A percentile compares a stretch with the other conserved stretches of the same genome.
Evolutionary conservation across 2,329 filamentous ascomycete species (phyloP).

Genomic region (Apiospora rasikravindrae): DNA sequence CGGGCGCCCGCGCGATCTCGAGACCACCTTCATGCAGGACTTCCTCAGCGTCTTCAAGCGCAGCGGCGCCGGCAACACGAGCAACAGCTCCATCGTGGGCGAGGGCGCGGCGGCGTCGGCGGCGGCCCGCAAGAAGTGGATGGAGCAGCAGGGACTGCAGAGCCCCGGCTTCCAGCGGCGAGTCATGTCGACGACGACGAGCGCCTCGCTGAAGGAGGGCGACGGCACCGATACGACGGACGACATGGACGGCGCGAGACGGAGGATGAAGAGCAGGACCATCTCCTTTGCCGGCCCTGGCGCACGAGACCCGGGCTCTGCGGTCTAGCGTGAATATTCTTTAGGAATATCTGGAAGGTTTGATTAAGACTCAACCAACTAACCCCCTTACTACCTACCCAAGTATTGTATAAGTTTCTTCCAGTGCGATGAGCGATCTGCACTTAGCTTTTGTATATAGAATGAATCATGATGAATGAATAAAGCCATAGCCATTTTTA

Average conservation of each 20-base stretch:
- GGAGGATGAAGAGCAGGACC: slow-evolving; percentile 24
- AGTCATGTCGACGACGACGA: slow-evolving; percentile 21
- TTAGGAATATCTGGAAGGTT: background rate
- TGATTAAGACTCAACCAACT: background rate
- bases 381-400: no score
- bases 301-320: background rate
- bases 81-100: slow-evolving; percentile 34
- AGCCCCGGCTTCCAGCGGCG: slow-evolving; percentile 21
- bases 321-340: background rate
- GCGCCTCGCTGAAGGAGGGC: slow-evolving; percentile 25
- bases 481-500: background rate
- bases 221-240: slow-evolving; percentile 25
- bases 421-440: background rate
- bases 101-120: slow-evolving; percentile 5
- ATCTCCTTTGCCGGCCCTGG: slow-evolving; percentile 28
- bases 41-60: slow-evolving; percentile 43
- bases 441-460: background rate
- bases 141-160: slow-evolving; percentile 17
- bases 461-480: slow-evolving; percentile 5
- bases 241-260: background rate
- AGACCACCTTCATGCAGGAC: slow-evolving; percentile 49
- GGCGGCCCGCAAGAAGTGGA: slow-evolving; percentile 11
- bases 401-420: background rate
- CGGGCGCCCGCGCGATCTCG: slow-evolving; percentile 47
- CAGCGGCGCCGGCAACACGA: slow-evolving; percentile 31